Conservation (phyloP, 2,329 filamentous ascomycete species). For the Hypoxylon sp. region DNA sequence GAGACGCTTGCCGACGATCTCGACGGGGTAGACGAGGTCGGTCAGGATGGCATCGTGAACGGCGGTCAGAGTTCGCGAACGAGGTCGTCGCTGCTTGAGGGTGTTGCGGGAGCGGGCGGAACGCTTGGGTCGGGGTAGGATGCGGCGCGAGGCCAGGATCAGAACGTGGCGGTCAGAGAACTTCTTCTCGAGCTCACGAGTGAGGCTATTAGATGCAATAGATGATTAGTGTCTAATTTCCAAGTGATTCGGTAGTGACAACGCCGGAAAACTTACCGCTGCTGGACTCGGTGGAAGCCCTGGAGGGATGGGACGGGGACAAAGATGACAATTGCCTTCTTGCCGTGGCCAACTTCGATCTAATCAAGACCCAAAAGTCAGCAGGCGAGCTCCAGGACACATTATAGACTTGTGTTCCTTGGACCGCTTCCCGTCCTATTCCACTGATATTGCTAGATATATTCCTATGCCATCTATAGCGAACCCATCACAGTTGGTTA, state of each 20-base stretch:
- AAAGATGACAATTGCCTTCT: conserved; percentile 99
- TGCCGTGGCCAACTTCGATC: conserved; percentile 99
- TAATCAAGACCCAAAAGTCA: conserved; percentile 78
- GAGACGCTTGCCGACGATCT: conserved; percentile 99
- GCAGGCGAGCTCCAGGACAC: conserved; percentile 81
- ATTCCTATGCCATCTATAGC: conserved; percentile 43
- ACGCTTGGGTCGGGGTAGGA: conserved; percentile 98
- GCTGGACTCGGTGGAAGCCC: conserved; percentile 99
- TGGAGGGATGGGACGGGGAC: conserved; percentile 98
- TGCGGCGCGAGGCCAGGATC: conserved; percentile 98
- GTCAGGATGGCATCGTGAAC: conserved; percentile 98
- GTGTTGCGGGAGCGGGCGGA: conserved; percentile 95
- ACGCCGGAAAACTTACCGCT: conserved; percentile 80
- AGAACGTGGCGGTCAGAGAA: conserved; percentile 99
- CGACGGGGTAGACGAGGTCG: conserved; percentile 99
- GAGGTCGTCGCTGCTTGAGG: conserved; percentile 98
- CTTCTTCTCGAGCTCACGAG: conserved; percentile 99
- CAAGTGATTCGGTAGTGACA: neutral
- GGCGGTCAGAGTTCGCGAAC: conserved; percentile 96
- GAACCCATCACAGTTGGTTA: conserved; percentile 36
- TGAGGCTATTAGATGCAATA: conserved; percentile 76
- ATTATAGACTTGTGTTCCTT: conserved; percentile 64
- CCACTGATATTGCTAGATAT: conserved; percentile 59
- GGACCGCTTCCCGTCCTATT: conserved; percentile 84
- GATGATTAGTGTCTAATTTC: conserved; percentile 47